These are phyloP conservation scores for Lagenaria siceraria DNA, from an alignment of 306 rosid genomes.

Conservation along the genomic window DNA sequence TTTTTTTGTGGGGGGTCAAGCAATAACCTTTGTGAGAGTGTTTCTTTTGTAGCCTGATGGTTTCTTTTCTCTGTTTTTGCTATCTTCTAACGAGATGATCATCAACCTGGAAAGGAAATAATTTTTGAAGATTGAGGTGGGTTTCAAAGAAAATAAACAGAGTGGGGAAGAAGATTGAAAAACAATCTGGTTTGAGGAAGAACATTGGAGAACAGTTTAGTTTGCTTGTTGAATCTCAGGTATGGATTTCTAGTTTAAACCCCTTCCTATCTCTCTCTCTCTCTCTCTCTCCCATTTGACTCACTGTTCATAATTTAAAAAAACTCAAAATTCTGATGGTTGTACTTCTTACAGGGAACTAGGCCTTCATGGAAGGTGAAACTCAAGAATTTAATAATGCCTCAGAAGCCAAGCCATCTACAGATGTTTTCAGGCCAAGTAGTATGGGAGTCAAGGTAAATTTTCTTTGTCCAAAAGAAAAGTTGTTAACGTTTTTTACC, in stretches of 20 bases:
- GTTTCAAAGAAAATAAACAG: conserved; percentile 19
- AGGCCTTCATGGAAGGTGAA: conserved; percentile 36
- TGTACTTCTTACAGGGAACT: conserved; percentile 9
- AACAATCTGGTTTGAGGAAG: conserved; percentile 41
- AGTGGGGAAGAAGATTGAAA: conserved; percentile 53
- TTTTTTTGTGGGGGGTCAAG: background rate
- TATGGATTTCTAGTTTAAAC: conserved; percentile 11
- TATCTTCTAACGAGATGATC: background rate
- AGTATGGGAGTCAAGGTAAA: conserved; percentile 77
- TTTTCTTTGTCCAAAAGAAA: background rate
- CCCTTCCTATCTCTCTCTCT: background rate
- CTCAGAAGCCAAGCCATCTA: conserved; percentile 29
- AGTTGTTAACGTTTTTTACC: background rate
- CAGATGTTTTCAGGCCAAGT: conserved; percentile 57
- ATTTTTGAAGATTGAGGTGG: conserved; percentile 1
- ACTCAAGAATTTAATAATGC: conserved; percentile 23
- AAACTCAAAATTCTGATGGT: background rate
- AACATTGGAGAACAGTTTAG: conserved; percentile 38
- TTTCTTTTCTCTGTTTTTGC: background rate
- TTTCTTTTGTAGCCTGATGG: background rate
- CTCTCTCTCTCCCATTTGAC: background rate
- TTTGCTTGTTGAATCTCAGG: conserved; percentile 41
- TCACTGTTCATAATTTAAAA: background rate
- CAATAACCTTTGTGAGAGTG: background rate
- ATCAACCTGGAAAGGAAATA: background rate